Percentiles rank a stretch among this genome's conserved stretches.
Evolutionary conservation across 2,329 filamentous ascomycete species (phyloP).

Genomic region (Trichoderma simmonsii): DNA sequence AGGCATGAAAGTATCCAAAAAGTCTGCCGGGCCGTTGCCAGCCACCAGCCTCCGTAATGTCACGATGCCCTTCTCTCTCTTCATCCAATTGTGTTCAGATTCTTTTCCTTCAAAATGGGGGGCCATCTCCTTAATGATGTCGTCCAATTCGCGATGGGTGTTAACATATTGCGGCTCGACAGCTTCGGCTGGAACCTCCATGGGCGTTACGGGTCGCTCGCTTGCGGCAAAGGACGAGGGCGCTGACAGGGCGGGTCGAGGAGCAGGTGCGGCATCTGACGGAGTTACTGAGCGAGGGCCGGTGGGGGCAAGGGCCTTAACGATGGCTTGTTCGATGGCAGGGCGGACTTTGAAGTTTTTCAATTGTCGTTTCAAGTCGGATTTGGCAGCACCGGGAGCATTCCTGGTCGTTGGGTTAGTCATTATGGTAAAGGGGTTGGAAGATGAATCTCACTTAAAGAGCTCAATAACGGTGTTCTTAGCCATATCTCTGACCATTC

Average conservation of each 20-base stretch:
- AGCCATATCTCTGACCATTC: slow-evolving; percentile 78
- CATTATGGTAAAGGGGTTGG: neutral
- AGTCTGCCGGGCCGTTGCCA: slow-evolving; percentile 80
- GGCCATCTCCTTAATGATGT: slow-evolving; percentile 78
- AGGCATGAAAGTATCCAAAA: slow-evolving; percentile 64
- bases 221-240: slow-evolving; percentile 43
- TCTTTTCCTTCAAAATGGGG: slow-evolving; percentile 82
- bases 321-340: slow-evolving; percentile 78
- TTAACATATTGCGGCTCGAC: slow-evolving; percentile 83
- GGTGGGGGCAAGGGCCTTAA: slow-evolving; percentile 65
- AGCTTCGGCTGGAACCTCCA: slow-evolving; percentile 62
- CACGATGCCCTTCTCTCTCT: slow-evolving; percentile 74
- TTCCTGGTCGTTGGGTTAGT: slow-evolving; percentile 45
- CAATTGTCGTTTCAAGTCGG: slow-evolving; percentile 83
- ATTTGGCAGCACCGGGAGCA: slow-evolving; percentile 79
- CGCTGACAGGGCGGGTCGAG: slow-evolving; percentile 45
- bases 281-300: slow-evolving; percentile 42
- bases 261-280: slow-evolving; percentile 36
- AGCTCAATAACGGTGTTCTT: slow-evolving; percentile 82
- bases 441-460: slow-evolving; percentile 60
- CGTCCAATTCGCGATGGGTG: slow-evolving; percentile 82
- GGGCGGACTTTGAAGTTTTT: slow-evolving; percentile 81
- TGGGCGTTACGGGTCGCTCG: slow-evolving; percentile 58
- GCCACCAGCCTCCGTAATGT: slow-evolving; percentile 75
- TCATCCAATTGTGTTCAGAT: slow-evolving; percentile 86